Conservation (phyloP, 495 filamentous ascomycete species). For the Lophiostoma macrostomum region DNA sequence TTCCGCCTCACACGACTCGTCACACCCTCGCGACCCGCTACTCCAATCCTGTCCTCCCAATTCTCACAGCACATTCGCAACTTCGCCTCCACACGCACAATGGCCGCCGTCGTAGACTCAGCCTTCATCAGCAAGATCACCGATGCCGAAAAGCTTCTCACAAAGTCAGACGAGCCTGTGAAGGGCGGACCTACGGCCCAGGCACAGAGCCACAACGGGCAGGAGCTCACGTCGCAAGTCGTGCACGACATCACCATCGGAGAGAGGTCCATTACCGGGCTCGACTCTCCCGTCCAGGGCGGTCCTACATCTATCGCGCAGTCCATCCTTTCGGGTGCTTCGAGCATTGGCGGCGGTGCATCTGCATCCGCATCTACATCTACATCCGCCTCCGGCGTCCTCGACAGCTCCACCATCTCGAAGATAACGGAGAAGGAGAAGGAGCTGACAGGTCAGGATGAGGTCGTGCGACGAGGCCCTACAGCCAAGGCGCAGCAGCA, state of each 20-base stretch:
- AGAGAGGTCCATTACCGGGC: constrained; percentile 30
- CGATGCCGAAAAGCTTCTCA: constrained; percentile 15
- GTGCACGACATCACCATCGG: constrained; percentile 39
- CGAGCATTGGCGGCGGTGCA: neutral
- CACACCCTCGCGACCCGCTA: neutral
- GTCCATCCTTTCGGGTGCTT: neutral
- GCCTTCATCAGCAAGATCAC: constrained; percentile 34
- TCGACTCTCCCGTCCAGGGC: neutral
- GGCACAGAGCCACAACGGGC: constrained; percentile 34
- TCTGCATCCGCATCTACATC: neutral
- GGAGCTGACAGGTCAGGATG: neutral
- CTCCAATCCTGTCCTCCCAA: neutral
- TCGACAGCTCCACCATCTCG: constrained; percentile 15
- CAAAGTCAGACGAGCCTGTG: constrained; percentile 5
- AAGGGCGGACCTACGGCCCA: constrained; percentile 35
- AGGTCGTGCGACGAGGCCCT: constrained; percentile 2
- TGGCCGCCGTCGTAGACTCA: constrained; percentile 27
- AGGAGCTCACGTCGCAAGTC: constrained; percentile 28
- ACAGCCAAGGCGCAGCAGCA: constrained; percentile 13
- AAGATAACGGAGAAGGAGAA: constrained; percentile 19
- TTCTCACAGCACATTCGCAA: neutral
- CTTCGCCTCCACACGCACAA: constrained; percentile 3
- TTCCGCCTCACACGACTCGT: neutral
- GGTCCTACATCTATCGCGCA: constrained; percentile 9
- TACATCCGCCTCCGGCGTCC: constrained; percentile 4